phyloP scores from a whole-genome alignment of 306 rosid genomes.

The Lotus japonicus region DNA sequence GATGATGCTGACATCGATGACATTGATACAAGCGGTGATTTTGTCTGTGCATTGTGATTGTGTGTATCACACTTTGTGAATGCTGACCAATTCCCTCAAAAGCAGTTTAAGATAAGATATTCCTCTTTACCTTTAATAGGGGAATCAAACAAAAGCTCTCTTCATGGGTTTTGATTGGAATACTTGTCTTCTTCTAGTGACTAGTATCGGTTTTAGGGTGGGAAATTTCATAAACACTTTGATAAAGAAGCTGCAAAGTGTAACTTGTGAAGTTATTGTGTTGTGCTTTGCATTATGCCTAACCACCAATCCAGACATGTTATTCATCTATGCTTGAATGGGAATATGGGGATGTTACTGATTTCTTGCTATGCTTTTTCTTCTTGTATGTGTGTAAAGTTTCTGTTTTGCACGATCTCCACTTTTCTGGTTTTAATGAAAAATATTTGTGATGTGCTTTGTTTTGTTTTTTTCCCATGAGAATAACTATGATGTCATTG shows the following conservation, averaged over 20 bases:
- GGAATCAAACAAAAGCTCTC: conserved; percentile 37
- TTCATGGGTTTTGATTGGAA: conserved; percentile 21
- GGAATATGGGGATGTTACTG: conserved; percentile 17
- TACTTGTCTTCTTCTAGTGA: conserved; percentile 25
- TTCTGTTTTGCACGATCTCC: background rate
- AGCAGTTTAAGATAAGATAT: conserved; percentile 25
- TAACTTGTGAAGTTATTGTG: too few relatives aligned
- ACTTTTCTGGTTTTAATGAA: background rate
- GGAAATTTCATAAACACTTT: too few relatives aligned
- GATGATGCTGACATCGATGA: conserved; percentile 90
- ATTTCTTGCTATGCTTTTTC: conserved; percentile 2
- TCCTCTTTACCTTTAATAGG: conserved; percentile 20
- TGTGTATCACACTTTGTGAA: conserved; percentile 10
- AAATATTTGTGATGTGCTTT: background rate
- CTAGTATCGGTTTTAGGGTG: conserved; percentile 11
- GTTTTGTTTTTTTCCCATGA: background rate
- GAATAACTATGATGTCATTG: background rate
- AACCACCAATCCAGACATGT: too few relatives aligned
- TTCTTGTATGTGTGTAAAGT: background rate
- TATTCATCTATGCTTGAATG: background rate
- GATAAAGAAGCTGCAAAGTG: too few relatives aligned
- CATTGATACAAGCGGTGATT: conserved; percentile 82
- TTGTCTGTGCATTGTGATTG: conserved; percentile 67
- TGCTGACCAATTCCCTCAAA: conserved; percentile 15
- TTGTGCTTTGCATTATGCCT: too few relatives aligned